Conservation (phyloP, 306 rosid genomes). For the Amphicarpaea edgeworthii region DNA sequence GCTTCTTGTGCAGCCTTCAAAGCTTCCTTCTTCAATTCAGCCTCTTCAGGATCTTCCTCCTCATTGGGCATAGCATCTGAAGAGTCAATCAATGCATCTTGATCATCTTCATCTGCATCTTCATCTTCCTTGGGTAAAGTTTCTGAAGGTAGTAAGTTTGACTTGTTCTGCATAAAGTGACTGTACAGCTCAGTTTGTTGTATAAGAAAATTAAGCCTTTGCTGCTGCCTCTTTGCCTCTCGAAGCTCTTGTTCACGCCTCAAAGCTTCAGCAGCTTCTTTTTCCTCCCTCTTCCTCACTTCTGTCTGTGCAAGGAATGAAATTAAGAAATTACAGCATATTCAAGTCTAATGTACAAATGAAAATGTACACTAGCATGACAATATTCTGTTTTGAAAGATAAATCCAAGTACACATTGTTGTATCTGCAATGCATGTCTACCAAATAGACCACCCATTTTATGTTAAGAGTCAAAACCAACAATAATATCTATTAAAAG, state of each 20-base stretch:
- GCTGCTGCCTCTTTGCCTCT: conserved; percentile 99
- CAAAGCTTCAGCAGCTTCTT: conserved; percentile 96
- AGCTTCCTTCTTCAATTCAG: conserved; percentile 91
- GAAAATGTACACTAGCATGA: conserved; percentile 30
- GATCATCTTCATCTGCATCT: conserved; percentile 54
- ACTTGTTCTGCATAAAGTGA: conserved; percentile 98
- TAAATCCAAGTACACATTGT: conserved; percentile 27
- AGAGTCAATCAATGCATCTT: conserved; percentile 57
- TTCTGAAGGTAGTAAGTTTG: conserved; percentile 76
- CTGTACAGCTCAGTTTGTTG: conserved; percentile 98
- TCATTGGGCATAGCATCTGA: conserved; percentile 57
- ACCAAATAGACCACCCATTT: conserved; percentile 12
- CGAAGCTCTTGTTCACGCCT: conserved; percentile 96
- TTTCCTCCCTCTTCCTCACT: conserved; percentile 93
- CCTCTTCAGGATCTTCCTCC: conserved; percentile 93
- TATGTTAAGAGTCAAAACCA: conserved; percentile 16
- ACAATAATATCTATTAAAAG: conserved; percentile 32
- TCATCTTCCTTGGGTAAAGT: conserved; percentile 63
- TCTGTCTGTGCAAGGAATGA: conserved; percentile 71
- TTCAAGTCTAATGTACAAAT: conserved; percentile 18
- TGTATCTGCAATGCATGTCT: conserved; percentile 22
- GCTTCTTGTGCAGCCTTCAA: conserved; percentile 99
- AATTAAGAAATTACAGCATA: conserved; percentile 36
- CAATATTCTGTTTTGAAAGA: conserved; percentile 11
- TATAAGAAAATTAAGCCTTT: conserved; percentile 96